Evolutionary conservation across 352 stramenopile species (phyloP), one percentile per base, ranked within the genome.

Genomic region (Elongisporangium prolatum): DNA sequence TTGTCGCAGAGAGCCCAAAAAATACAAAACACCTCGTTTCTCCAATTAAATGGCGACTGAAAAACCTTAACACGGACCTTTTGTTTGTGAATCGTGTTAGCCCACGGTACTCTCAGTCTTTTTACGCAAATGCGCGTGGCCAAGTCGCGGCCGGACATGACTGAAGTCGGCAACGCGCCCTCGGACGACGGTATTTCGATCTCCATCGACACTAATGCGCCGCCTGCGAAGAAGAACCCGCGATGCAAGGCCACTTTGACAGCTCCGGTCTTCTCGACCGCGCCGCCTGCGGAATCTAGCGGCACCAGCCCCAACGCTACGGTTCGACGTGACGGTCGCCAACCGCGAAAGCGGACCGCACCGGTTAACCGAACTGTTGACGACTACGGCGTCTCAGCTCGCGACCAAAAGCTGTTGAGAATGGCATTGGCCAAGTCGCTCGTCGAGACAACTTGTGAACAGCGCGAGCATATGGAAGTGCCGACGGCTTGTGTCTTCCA

Each of bases 331-430:
- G 73, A 60, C 25, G 24, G 50, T 4, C 70, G 67, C 14, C 38
- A 65, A 53, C 72, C 72, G 38, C 76, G 82, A 65, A 72, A 72
- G 62, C 71, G 73, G 18, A 56, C 64, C 38, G 67, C 4, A 61
- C 64, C 17, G 57, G 55, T 56, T 61, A 76, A 49, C 10, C 28
- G 24, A 69, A 64, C 50, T 59, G 54, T 40, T 40, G 53, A 50
- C 59, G 21, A 67, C 57, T 25, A 44, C 34, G 7, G 34, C 9
- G 21, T 17, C 38, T 59, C 63, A 21, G 64, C 60, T 2, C 71
- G 63, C 2, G 71, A 86, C 34, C 52, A 56, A 17, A 90, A 90
- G 55, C 57, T 88, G 69, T 75, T 88, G 67, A 87, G 86, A 71
- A 67, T 88, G 67, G 78, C 76, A 0, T 22, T 86, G 13, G 68